These are phyloP conservation scores for Xenoacremonium recifei DNA, from an alignment of 2,329 filamentous ascomycete genomes.

Conservation along the genomic window DNA sequence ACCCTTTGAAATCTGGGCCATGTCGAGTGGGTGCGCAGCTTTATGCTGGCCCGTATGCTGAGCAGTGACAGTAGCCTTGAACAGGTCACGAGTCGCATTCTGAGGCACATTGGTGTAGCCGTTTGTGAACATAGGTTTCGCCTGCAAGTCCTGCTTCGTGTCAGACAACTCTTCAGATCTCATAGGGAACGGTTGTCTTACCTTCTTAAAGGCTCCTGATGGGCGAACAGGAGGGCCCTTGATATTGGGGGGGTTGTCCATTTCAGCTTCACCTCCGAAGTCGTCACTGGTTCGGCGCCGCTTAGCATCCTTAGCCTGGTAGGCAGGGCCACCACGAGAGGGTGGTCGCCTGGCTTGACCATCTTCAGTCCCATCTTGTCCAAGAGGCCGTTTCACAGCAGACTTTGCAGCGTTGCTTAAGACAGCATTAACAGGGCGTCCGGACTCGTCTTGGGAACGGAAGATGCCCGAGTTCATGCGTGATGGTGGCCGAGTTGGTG, in stretches of 20 bases:
- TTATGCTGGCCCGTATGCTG: conserved; percentile 67
- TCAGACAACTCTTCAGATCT: conserved; percentile 30
- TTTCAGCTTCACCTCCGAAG: conserved; percentile 61
- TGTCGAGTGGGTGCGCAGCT: conserved; percentile 70
- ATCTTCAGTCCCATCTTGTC: conserved; percentile 60
- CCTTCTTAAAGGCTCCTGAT: conserved; percentile 69
- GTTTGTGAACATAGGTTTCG: conserved; percentile 58
- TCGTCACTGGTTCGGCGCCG: conserved; percentile 75
- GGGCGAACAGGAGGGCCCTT: conserved; percentile 85
- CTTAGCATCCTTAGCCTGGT: conserved; percentile 72
- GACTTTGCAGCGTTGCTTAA: conserved; percentile 63
- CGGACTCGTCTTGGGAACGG: conserved; percentile 56
- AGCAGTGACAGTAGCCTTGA: conserved; percentile 63
- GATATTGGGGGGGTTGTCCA: conserved; percentile 57
- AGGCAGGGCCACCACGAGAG: conserved; percentile 55
- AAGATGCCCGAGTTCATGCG: conserved; percentile 56
- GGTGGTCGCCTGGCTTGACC: conserved; percentile 43
- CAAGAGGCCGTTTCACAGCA: conserved; percentile 67
- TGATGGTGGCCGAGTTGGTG: conserved; percentile 48
- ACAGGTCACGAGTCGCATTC: conserved; percentile 54
- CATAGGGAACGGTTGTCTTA: conserved; percentile 37
- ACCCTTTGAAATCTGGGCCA: conserved; percentile 85
- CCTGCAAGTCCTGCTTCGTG: conserved; percentile 52
- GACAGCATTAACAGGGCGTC: conserved; percentile 58
- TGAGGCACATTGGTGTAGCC: conserved; percentile 62